These are phyloP conservation scores for Cryomyces minteri DNA, from an alignment of 495 filamentous ascomycete genomes.

Conservation along the genomic window DNA sequence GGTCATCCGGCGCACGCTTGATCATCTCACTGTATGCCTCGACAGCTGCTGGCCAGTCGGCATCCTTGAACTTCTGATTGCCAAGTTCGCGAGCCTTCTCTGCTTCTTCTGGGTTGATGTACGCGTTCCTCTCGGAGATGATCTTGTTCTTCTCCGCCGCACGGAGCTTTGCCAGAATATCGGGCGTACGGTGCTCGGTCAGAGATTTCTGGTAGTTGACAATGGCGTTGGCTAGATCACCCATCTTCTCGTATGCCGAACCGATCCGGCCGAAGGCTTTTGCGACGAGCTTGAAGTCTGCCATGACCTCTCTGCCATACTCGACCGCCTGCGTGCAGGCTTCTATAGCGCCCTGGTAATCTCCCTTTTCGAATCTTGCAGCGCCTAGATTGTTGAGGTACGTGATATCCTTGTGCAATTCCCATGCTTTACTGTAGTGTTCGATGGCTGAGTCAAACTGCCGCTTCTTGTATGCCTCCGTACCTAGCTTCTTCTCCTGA, in stretches of 20 bases:
- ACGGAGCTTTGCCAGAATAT: conserved; percentile 81
- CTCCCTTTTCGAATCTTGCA: conserved; percentile 89
- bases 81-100: conserved; percentile 92
- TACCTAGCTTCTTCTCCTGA: conserved; percentile 85
- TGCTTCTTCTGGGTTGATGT: conserved; percentile 78
- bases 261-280: conserved; percentile 44
- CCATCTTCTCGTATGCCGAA: conserved; percentile 72
- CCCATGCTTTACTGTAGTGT: conserved; percentile 94
- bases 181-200: conserved; percentile 91
- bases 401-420: conserved; percentile 83
- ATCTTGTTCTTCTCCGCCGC: conserved; percentile 81
- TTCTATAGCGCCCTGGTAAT: conserved; percentile 71
- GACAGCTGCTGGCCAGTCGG: conserved; percentile 90
- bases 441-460: conserved; percentile 87
- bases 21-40: conserved; percentile 94
- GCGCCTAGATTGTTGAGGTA: conserved; percentile 95
- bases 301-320: conserved; percentile 66
- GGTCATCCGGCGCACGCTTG: conserved; percentile 84
- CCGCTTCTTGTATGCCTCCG: conserved; percentile 93
- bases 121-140: conserved; percentile 55
- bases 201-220: conserved; percentile 83
- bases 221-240: conserved; percentile 64
- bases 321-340: conserved; percentile 75
- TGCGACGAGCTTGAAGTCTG: conserved; percentile 93
- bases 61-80: conserved; percentile 89